Conservation (phyloP, 2,329 filamentous ascomycete genomes). For the Colletotrichum lupini region DNA sequence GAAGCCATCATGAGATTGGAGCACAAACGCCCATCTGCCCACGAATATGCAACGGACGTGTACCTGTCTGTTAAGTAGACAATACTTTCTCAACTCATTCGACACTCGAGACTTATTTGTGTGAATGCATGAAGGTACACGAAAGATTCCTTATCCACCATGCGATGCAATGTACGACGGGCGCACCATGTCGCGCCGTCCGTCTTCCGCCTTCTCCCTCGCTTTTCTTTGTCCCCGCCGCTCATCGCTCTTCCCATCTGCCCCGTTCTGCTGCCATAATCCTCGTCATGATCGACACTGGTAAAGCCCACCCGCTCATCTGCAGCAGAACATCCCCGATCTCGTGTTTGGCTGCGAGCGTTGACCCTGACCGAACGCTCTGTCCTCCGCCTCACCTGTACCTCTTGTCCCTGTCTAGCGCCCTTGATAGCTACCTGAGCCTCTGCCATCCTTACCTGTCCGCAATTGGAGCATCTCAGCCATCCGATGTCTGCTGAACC, state of each 20-base stretch:
- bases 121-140: not conserved
- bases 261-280: not conserved
- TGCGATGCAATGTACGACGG: not conserved
- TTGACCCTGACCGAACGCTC: constrained; percentile 5
- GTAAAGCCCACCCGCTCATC: not conserved
- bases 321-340: not conserved
- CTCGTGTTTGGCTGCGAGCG: constrained; percentile 12
- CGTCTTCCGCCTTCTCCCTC: not conserved
- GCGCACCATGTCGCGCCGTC: not conserved
- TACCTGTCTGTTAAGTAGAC: not conserved
- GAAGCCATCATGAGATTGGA: not conserved
- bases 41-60: not conserved
- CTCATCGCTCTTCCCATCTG: not conserved
- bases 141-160: not conserved
- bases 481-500: not conserved
- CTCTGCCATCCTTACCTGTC: not conserved
- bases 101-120: not conserved
- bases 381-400: constrained; percentile 23
- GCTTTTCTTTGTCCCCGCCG: not conserved
- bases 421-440: not conserved
- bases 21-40: not conserved
- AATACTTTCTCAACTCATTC: not conserved
- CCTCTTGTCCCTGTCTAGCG: constrained; percentile 14
- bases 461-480: not conserved
- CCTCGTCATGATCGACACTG: constrained; percentile 22